These are phyloP conservation scores for Corylus heterophylla DNA, from an alignment of 306 rosid species.

Conservation along the genomic window DNA sequence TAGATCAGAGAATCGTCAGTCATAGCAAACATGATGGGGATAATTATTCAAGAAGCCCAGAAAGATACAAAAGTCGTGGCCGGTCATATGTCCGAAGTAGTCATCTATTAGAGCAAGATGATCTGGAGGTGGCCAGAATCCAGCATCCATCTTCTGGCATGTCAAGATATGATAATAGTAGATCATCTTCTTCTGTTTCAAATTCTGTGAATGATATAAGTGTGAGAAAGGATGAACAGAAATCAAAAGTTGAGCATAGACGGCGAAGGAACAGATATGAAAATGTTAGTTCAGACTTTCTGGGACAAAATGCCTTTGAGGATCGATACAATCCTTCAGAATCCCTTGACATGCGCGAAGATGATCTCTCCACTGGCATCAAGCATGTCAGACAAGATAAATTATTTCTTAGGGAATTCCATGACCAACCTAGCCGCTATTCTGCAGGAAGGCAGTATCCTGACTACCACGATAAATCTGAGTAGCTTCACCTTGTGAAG, in stretches of 20 bases:
- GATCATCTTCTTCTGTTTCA: slow-evolving; percentile 34
- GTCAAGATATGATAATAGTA: slow-evolving; percentile 23
- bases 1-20: slow-evolving; percentile 30
- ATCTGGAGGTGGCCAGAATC: slow-evolving; percentile 23
- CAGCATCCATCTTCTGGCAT: slow-evolving; percentile 31
- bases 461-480: slow-evolving; percentile 8
- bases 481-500: slow-evolving; percentile 28
- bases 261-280: slow-evolving; percentile 34
- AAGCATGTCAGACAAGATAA: slow-evolving; percentile 33
- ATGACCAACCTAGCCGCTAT: slow-evolving; percentile 4
- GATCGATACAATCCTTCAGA: slow-evolving; percentile 78
- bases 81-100: slow-evolving; percentile 32
- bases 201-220: slow-evolving; percentile 21
- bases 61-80: slow-evolving; percentile 42
- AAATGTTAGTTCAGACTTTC: slow-evolving; percentile 42
- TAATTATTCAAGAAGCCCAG: slow-evolving; percentile 52
- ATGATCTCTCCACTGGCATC: slow-evolving; percentile 36
- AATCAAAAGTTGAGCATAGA: slow-evolving; percentile 40
- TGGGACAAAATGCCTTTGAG: slow-evolving; percentile 35
- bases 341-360: slow-evolving; percentile 39
- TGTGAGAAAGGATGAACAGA: slow-evolving; percentile 33
- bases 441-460: slow-evolving; percentile 16
- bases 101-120: slow-evolving; percentile 43
- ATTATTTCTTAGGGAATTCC: slow-evolving; percentile 18
- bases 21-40: slow-evolving; percentile 37